Evolutionary conservation across 371 early-diverging fungal species (phyloP).

Genomic region (Rhizomucor miehei): DNA sequence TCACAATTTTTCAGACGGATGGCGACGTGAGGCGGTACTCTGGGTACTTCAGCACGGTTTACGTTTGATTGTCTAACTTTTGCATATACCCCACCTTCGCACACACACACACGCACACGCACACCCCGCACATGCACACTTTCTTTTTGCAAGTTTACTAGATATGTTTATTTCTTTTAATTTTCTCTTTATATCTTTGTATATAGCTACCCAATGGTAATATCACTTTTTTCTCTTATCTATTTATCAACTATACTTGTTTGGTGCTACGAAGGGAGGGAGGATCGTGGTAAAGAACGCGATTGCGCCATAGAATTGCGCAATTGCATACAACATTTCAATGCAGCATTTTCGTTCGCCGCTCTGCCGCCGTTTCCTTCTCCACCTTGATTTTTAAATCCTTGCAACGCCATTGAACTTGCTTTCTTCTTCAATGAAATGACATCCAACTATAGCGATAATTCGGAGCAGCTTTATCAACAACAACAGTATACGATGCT

Average conservation of each 20-base stretch:
- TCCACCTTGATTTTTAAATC: background rate
- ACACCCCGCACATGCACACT: background rate
- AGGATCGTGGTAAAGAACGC: constrained; percentile 1
- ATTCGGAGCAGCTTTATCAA: no score
- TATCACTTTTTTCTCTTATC: no score
- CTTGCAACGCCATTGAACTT: no score
- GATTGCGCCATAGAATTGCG: constrained; percentile 18
- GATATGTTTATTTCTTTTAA: constrained; percentile 1
- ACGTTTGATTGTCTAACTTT: constrained; percentile 13
- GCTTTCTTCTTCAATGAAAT: no score
- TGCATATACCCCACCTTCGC: background rate
- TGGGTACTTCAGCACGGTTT: constrained; percentile 19
- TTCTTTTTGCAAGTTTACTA: no score
- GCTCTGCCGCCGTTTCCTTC: background rate
- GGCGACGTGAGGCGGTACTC: constrained; percentile 18
- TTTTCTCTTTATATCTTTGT: no score
- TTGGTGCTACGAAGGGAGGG: no score
- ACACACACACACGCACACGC: no score
- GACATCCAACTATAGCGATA: no score
- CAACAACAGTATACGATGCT: no score
- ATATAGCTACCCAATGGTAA: no score
- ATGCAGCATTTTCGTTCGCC: background rate
- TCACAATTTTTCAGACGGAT: constrained; percentile 13
- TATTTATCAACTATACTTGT: no score
- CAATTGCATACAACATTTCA: constrained; percentile 1